These are phyloP conservation scores for Penicillium sp. DNA, from an alignment of 2,329 filamentous ascomycete genomes.

Conservation along the genomic window DNA sequence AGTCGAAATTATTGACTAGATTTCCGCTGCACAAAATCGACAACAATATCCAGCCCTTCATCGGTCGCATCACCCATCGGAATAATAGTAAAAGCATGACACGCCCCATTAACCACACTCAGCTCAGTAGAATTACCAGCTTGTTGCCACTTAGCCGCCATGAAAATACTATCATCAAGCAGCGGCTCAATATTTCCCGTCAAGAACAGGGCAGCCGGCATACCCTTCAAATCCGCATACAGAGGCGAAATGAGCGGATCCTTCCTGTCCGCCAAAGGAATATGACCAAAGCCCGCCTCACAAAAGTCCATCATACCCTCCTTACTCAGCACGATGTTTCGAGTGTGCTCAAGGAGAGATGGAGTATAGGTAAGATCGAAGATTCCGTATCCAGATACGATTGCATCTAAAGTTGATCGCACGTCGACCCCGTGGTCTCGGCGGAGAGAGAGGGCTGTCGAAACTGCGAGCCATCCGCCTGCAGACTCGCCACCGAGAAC, in stretches of 20 bases:
- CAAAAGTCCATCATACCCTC: neutral
- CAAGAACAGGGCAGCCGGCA: neutral
- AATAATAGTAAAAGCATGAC: neutral
- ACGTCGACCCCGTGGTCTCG: neutral
- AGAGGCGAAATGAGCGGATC: neutral
- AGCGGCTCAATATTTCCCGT: neutral
- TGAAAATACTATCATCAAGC: neutral
- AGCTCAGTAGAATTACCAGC: neutral
- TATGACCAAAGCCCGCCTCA: neutral
- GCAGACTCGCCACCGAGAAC: neutral
- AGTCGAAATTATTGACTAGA: neutral
- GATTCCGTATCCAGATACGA: neutral
- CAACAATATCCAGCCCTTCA: neutral
- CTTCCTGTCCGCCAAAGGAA: neutral
- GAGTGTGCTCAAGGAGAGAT: neutral
- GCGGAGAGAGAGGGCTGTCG: neutral
- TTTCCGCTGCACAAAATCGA: neutral
- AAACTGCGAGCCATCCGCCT: neutral
- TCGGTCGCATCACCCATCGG: neutral
- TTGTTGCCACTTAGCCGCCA: neutral
- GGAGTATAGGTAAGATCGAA: neutral
- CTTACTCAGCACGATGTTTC: neutral
- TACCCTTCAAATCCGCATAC: neutral
- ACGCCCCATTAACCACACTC: neutral
- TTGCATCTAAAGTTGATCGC: neutral